These are phyloP conservation scores for Cercospora nicotianae DNA, from an alignment of 2,329 filamentous ascomycete species.

Conservation along the genomic window DNA sequence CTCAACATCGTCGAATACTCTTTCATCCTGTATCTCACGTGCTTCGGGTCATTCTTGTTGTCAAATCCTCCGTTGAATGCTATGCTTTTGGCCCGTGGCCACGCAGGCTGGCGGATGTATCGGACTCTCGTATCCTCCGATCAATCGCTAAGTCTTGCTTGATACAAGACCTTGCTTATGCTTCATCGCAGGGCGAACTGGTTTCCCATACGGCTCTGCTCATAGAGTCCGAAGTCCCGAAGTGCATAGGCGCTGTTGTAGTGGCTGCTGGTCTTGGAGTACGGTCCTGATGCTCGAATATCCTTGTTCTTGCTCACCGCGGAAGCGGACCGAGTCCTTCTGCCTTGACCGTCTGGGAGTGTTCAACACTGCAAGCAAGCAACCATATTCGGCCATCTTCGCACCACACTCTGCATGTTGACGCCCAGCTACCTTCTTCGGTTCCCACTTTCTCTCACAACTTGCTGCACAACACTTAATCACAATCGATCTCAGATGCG, in stretches of 20 bases:
- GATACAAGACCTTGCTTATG: neutral
- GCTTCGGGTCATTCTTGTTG: neutral
- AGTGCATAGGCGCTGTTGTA: neutral
- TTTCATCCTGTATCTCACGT: neutral
- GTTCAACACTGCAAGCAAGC: neutral
- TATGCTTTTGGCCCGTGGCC: neutral
- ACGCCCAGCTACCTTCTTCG: neutral
- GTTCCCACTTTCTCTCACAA: too few species aligned
- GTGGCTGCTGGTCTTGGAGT: neutral
- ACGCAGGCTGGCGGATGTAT: neutral
- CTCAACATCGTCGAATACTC: neutral
- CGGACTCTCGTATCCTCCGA: neutral
- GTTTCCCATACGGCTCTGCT: neutral
- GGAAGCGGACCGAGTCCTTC: neutral
- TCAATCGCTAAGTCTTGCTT: neutral
- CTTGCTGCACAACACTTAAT: neutral
- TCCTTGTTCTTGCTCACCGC: neutral
- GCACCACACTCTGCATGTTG: neutral
- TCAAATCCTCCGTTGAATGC: neutral
- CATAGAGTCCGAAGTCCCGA: neutral
- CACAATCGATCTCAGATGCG: neutral
- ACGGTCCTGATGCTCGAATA: neutral
- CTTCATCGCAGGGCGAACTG: neutral
- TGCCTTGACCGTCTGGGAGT: neutral
- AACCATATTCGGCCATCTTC: neutral